Evolutionary conservation across 768 basidiomycete genomes (phyloP), one percentile per base, ranked within the genome.

Genomic region (Psilocybe cyanescens): DNA sequence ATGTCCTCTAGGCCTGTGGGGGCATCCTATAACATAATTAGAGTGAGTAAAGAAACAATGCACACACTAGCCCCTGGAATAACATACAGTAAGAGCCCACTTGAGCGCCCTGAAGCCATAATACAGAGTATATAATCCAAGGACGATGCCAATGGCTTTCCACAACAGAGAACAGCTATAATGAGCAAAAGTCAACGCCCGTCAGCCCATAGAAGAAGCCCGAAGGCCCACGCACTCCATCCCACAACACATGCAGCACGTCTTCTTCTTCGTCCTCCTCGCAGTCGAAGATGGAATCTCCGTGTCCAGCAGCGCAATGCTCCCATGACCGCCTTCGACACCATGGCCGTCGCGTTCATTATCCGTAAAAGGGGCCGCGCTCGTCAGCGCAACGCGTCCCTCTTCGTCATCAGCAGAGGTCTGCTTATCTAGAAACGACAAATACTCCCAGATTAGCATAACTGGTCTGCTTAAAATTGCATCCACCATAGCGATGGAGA

Each of bases 1-100:
- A 86, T 83, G n/a, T 72, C 69, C 65, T 87, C 85, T 5, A 86
- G 72, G 9, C 83, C 83, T 41, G 82, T 82, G 1, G 81, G 79
- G 0, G 76, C 67, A 39, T 79, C 78, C 85, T 86, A 63, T 12
- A 33, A 17, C 14, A 55, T 19, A 35, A 33, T 57, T 33, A 44
- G 12, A 35, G 14, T 39, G 9, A 48, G 35, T 19, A 51, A 41
- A 14, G 11, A 14, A 7, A 30, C 17, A 50, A 45, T 37, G n/a
- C 31, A 50, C 24, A 24, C 24, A 24, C 24, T 8, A 11, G 49
- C 35, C 60, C 14, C 41, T 35, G 28, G 4, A 56, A n/a, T 16
- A 37, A 71, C 76, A 57, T 61, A 85, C 86, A 46, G 77, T 79
- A 12, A 77, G 69, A 35, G 79, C 80, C 84, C 84, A 87, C 31